These are phyloP conservation scores for Leccinum ochraceum DNA, from an alignment of 768 basidiomycete species.

Conservation along the genomic window DNA sequence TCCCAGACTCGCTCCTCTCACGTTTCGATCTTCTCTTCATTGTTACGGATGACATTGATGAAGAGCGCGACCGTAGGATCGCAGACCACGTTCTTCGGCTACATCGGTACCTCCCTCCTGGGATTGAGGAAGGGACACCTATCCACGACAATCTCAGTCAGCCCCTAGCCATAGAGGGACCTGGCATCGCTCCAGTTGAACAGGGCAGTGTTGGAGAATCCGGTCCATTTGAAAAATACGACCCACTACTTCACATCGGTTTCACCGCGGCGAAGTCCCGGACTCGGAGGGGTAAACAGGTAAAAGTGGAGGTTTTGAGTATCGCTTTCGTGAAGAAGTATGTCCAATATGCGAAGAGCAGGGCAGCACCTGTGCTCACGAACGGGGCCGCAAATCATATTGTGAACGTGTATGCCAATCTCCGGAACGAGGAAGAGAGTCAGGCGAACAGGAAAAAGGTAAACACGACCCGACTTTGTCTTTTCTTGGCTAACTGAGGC, in stretches of 20 bases:
- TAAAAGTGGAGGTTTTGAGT: slow-evolving; percentile 80
- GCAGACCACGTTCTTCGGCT: slow-evolving; percentile 97
- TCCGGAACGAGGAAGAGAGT: slow-evolving; percentile 88
- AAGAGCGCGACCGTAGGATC: slow-evolving; percentile 88
- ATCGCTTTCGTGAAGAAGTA: slow-evolving; percentile 98
- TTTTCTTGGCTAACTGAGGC: slow-evolving; percentile 12
- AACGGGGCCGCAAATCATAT: slow-evolving; percentile 95
- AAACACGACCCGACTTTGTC: slow-evolving; percentile 3
- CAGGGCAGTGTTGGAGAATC: slow-evolving; percentile 40
- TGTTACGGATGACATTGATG: slow-evolving; percentile 97
- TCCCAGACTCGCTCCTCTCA: slow-evolving; percentile 95
- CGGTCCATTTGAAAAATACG: slow-evolving; percentile 93
- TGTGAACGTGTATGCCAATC: slow-evolving; percentile 85
- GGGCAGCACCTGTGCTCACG: slow-evolving; percentile 80
- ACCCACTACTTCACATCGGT: slow-evolving; percentile 91
- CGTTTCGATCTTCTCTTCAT: slow-evolving; percentile 99
- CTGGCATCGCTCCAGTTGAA: slow-evolving; percentile 43
- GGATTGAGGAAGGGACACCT: slow-evolving; percentile 95
- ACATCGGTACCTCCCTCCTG: slow-evolving; percentile 95
- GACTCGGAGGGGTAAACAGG: slow-evolving; percentile 59
- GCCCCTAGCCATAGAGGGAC: slow-evolving; percentile 84
- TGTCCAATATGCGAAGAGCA: slow-evolving; percentile 95
- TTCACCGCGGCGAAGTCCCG: slow-evolving; percentile 52
- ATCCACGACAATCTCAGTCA: slow-evolving; percentile 86
- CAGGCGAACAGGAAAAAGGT: slow-evolving; percentile 87